These are phyloP conservation scores for Trametes polyzona DNA, from an alignment of 1,284 basidiomycete genomes.

Conservation along the genomic window DNA sequence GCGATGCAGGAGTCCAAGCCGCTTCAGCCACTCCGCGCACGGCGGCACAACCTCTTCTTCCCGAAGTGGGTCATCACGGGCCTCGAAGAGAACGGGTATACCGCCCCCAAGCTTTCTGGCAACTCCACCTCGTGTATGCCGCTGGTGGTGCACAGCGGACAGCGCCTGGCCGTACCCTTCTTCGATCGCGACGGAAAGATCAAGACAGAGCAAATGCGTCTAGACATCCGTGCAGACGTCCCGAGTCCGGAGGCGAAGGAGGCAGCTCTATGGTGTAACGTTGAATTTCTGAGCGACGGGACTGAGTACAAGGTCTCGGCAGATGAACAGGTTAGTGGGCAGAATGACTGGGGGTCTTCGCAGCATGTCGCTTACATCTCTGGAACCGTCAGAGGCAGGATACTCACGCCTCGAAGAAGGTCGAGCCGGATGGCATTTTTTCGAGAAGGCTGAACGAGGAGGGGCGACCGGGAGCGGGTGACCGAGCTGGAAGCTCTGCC, in stretches of 20 bases:
- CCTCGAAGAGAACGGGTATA: background rate
- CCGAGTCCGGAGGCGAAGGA: background rate
- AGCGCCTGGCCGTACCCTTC: background rate
- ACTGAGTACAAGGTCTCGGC: no score
- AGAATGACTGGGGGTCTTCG: no score
- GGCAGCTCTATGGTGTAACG: background rate
- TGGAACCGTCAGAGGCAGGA: no score
- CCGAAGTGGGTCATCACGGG: background rate
- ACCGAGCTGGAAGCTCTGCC: no score
- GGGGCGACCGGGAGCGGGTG: no score
- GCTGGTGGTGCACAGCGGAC: no score
- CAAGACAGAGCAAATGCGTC: background rate
- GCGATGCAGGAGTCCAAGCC: background rate
- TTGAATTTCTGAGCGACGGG: background rate
- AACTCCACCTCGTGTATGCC: background rate
- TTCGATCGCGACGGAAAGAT: background rate
- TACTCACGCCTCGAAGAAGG: no score
- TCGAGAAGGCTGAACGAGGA: no score
- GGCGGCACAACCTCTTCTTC: background rate
- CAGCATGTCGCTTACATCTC: no score
- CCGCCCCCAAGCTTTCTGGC: background rate
- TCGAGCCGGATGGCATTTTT: no score
- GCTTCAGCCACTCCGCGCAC: background rate
- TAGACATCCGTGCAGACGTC: background rate
- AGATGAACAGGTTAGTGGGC: no score